Percentiles rank a stretch among this genome's conserved stretches.
Conservation (phyloP, 139 green algal species). For the Closterium sp. region DNA sequence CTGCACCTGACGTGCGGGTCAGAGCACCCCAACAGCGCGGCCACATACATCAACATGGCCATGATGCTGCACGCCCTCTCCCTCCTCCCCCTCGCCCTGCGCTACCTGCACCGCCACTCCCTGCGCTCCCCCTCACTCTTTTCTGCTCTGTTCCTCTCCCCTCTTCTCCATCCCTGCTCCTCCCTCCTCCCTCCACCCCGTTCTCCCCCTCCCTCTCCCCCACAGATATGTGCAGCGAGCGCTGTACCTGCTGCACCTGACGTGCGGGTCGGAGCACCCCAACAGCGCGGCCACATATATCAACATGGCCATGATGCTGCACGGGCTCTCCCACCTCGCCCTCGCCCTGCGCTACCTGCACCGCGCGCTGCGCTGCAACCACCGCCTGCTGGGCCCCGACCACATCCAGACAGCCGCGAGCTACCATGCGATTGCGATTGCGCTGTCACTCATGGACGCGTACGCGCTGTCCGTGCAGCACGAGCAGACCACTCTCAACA, state of each 20-base stretch:
- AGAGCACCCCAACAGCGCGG: constrained; percentile 56
- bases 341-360: constrained; percentile 57
- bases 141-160: too few relatives aligned
- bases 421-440: constrained; percentile 61
- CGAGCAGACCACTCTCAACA: constrained; percentile 57
- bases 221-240: constrained; percentile 51
- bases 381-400: constrained; percentile 50
- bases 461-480: constrained; percentile 55
- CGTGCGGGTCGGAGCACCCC: constrained; percentile 52
- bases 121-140: too few relatives aligned
- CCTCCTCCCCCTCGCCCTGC: constrained; percentile 45
- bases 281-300: constrained; percentile 60
- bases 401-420: constrained; percentile 56
- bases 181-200: too few relatives aligned
- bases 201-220: not conserved
- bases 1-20: constrained; percentile 51
- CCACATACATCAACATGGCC: constrained; percentile 60
- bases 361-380: constrained; percentile 57
- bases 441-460: constrained; percentile 58
- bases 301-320: constrained; percentile 62
- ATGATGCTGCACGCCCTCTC: constrained; percentile 61
- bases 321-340: constrained; percentile 44
- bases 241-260: constrained; percentile 53
- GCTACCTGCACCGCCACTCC: constrained; percentile 58
- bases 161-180: too few relatives aligned